phyloP scores from a whole-genome alignment of 371 early-diverging fungal species.

The Catenaria anguillulae region DNA sequence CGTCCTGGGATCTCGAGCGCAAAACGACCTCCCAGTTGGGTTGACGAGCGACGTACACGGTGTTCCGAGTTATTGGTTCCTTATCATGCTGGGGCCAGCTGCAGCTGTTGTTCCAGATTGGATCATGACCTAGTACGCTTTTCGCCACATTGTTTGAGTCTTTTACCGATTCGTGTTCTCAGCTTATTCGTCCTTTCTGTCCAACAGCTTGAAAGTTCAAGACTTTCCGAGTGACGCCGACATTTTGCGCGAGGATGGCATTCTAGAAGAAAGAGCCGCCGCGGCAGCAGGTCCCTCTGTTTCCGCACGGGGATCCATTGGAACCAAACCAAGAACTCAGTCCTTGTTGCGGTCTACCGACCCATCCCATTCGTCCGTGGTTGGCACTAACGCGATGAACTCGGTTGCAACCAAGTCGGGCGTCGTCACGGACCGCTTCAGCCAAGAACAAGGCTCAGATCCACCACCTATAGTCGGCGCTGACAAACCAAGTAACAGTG shows the following conservation, averaged over 20 bases:
- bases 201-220: background rate
- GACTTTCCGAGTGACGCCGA: background rate
- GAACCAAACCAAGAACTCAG: too few relatives aligned
- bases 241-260: background rate
- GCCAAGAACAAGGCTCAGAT: too few relatives aligned
- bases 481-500: too few relatives aligned
- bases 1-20: background rate
- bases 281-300: too few relatives aligned
- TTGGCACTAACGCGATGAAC: too few relatives aligned
- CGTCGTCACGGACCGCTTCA: too few relatives aligned
- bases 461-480: too few relatives aligned
- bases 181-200: background rate
- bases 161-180: background rate
- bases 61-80: background rate
- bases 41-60: background rate
- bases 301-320: too few relatives aligned
- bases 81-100: background rate
- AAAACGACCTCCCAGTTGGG: background rate
- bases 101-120: background rate
- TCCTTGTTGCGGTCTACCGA: too few relatives aligned
- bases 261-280: background rate
- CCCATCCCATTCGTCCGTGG: too few relatives aligned
- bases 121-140: background rate
- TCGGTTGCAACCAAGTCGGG: too few relatives aligned
- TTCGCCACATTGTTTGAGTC: background rate